Evolutionary conservation across 768 basidiomycete genomes (phyloP).

Genomic region (Suillus americanus): DNA sequence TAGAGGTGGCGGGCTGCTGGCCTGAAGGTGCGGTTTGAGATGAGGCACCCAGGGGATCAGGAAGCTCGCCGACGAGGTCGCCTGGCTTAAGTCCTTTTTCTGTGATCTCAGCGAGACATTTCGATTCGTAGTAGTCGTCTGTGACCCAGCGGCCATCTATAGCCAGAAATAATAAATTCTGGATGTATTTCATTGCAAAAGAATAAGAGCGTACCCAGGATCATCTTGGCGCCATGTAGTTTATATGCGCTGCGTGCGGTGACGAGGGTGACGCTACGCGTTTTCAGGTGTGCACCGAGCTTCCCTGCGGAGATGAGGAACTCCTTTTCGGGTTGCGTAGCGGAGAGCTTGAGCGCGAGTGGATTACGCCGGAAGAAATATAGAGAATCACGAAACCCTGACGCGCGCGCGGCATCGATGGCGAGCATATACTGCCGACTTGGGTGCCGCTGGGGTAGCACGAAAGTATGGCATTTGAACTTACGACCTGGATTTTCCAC

Average conservation of each 20-base stretch:
- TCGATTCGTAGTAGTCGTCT: slow-evolving; percentile 96
- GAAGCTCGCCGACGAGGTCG: slow-evolving; percentile 79
- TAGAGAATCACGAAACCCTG: slow-evolving; percentile 95
- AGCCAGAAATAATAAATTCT: not conserved
- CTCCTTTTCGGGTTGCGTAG: slow-evolving; percentile 89
- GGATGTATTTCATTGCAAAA: not conserved
- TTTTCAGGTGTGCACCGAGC: slow-evolving; percentile 84
- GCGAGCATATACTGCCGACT: slow-evolving; percentile 91
- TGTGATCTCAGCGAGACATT: slow-evolving; percentile 71
- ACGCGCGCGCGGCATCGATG: slow-evolving; percentile 95
- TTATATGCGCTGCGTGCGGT: slow-evolving; percentile 93
- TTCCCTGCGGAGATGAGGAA: slow-evolving; percentile 86
- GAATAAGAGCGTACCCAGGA: slow-evolving; percentile 59
- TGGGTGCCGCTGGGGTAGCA: slow-evolving; percentile 82
- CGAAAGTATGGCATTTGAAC: slow-evolving; percentile 89
- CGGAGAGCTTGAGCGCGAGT: slow-evolving; percentile 87
- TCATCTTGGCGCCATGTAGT: slow-evolving; percentile 88
- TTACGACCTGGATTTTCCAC: slow-evolving; percentile 57
- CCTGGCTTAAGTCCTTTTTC: slow-evolving; percentile 83
- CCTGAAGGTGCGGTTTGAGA: slow-evolving; percentile 41
- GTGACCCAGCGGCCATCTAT: slow-evolving; percentile 89
- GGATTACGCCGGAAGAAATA: slow-evolving; percentile 95
- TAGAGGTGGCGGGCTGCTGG: slow-evolving; percentile 22
- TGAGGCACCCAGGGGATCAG: slow-evolving; percentile 62
- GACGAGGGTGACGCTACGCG: slow-evolving; percentile 90